Percentiles rank a stretch among this genome's conserved stretches.
phyloP scores from a whole-genome alignment of 371 early-diverging fungal species.

The Lichtheimia corymbifera region DNA sequence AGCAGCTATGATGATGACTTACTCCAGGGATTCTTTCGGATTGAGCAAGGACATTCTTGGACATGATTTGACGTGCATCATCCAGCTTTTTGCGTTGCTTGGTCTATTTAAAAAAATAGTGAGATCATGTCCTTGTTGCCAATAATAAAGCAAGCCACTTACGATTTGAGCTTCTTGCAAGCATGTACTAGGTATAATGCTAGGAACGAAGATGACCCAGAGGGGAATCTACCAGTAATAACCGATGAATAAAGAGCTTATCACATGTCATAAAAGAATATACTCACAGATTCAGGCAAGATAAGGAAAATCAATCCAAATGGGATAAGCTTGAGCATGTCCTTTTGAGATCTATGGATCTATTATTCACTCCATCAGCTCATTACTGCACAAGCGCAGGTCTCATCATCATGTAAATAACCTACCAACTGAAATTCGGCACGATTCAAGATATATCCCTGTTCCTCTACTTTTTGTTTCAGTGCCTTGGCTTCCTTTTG shows the following conservation, averaged over 20 bases:
- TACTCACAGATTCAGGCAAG: conserved; percentile 59
- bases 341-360: conserved; percentile 53
- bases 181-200: conserved; percentile 65
- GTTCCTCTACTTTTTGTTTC: conserved; percentile 30
- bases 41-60: conserved; percentile 45
- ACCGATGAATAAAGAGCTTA: too few species aligned
- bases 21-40: conserved; percentile 33
- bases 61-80: conserved; percentile 55
- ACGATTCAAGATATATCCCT: conserved; percentile 49
- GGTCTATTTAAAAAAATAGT: conserved; percentile 26
- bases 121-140: background rate
- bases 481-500: conserved; percentile 42
- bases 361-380: conserved; percentile 23
- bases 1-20: conserved; percentile 4
- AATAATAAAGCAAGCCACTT: conserved; percentile 11
- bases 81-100: conserved; percentile 61
- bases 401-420: background rate
- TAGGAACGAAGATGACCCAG: conserved; percentile 59
- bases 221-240: conserved; percentile 50
- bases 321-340: conserved; percentile 60
- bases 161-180: conserved; percentile 60
- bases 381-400: background rate
- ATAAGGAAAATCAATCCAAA: conserved; percentile 58
- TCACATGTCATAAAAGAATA: too few species aligned
- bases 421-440: conserved; percentile 32